Evolutionary conservation across 805 yeast species (phyloP).

Genomic region (Millerago galiae): DNA sequence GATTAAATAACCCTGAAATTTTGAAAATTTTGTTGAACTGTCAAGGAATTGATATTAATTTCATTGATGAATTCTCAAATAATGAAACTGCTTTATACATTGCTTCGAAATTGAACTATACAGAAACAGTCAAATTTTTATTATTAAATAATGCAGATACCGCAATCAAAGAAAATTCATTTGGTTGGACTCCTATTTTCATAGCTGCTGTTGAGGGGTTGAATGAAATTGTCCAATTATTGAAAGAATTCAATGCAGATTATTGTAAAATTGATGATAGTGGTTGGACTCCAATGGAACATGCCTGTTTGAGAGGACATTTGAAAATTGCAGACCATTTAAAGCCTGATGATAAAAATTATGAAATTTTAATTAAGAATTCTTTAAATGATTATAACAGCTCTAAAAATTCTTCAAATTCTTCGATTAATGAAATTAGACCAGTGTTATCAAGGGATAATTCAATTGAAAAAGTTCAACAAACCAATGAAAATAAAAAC

Average conservation of each 20-base stretch:
- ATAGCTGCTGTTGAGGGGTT: constrained; percentile 86
- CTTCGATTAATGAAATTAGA: constrained; percentile 11
- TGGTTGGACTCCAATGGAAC: constrained; percentile 98
- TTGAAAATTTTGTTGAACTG: constrained; percentile 45
- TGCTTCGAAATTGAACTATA: constrained; percentile 60
- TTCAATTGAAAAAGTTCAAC: constrained; percentile 16
- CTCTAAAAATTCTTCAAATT: constrained; percentile 9
- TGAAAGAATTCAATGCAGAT: constrained; percentile 49
- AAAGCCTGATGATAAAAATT: constrained; percentile 36
- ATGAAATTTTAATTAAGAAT: constrained; percentile 24
- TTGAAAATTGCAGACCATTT: constrained; percentile 59
- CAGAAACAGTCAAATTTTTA: constrained; percentile 46
- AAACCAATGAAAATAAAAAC: constrained; percentile 10
- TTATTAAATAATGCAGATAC: constrained; percentile 59
- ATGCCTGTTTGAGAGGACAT: constrained; percentile 88
- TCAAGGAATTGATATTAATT: constrained; percentile 60
- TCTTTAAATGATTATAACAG: constrained; percentile 1
- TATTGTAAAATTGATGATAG: constrained; percentile 62
- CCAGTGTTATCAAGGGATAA: constrained; percentile 4
- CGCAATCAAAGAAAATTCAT: constrained; percentile 68
- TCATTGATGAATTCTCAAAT: constrained; percentile 43
- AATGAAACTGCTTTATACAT: constrained; percentile 80
- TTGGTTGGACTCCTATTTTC: constrained; percentile 94
- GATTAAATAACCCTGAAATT: constrained; percentile 55
- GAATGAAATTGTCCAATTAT: constrained; percentile 44